phyloP scores from a whole-genome alignment of 106 monocot genomes.

The Dendrobium catenatum region DNA sequence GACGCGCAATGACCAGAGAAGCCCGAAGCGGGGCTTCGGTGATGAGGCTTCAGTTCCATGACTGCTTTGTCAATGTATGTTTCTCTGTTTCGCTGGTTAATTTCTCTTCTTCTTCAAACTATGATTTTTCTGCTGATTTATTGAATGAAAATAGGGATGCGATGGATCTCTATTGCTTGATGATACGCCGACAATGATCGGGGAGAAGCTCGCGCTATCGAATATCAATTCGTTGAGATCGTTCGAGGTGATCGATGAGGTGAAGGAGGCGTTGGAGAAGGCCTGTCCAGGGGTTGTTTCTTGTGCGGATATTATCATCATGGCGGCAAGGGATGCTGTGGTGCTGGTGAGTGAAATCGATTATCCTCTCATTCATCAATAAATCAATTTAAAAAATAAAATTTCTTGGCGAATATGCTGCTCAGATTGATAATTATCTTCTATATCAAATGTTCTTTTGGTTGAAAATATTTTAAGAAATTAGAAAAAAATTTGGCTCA shows the following conservation, averaged over 20 bases:
- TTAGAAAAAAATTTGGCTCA: too few species aligned
- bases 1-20: constrained; percentile 41
- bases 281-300: constrained; percentile 76
- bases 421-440: too few species aligned
- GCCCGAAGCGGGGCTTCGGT: constrained; percentile 76
- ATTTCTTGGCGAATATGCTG: too few species aligned
- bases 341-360: constrained; percentile 36
- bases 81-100: background rate
- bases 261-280: constrained; percentile 56
- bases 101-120: background rate
- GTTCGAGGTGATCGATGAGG: constrained; percentile 78
- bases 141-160: constrained; percentile 39
- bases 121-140: background rate
- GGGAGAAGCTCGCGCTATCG: constrained; percentile 73
- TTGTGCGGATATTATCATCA: constrained; percentile 82
- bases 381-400: too few species aligned
- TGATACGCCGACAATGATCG: constrained; percentile 54
- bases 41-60: constrained; percentile 92
- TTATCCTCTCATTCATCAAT: too few species aligned
- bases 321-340: constrained; percentile 85
- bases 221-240: constrained; percentile 81
- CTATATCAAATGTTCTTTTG: too few species aligned
- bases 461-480: too few species aligned
- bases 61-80: constrained; percentile 77
- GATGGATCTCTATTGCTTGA: constrained; percentile 79